Evolutionary conservation across 371 early-diverging fungal species (phyloP), one percentile per base, ranked within the genome.

Genomic region (Mucor velutinosus): DNA sequence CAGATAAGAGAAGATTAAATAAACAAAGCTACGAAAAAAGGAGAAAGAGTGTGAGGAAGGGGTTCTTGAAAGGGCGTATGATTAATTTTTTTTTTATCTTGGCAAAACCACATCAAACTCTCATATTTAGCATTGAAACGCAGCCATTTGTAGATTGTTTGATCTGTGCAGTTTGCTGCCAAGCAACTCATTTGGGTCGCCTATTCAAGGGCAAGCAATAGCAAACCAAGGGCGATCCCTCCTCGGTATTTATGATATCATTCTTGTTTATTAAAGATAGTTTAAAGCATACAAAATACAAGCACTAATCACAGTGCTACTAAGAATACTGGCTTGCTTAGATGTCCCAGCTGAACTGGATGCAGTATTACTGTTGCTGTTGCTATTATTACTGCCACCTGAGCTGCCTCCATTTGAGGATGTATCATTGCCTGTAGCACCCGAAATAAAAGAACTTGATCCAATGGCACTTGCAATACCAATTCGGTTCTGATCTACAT

Each of bases 381-480:
- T 30, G 45, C 30, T 17, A 17, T 11, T 45, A 33, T 45, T 39
- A 29, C 14, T 29, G 11, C 41, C 32, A 21, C 23, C 25, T 19
- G 60, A 37, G 17, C 37, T 29, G 23, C 41, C 41, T 1, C 32
- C 39, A 43, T 29, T 15, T 32, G 19, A 17, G 12, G 19, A 29
- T 19, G 19, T 27, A 15, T 5, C 21, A 14, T 25, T 32, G 27
- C n/a, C 41, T 19, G 39, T 32, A 39, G 51, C 11, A 33, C 56
- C 51, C 11, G 56, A 32, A 56, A 56, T 32, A 7, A 56, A 56
- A 17, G 27, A 17, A 11, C 4, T 17, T 32, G 56, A 30, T 32
- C 56, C 56, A 32, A 32, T 56, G n/a, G 32, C 32, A 32, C 32
- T 47, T 6, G 74, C 76, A 68, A 76, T 58, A 29, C 76, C 76